These are phyloP conservation scores for Amanita rimosa DNA, from an alignment of 768 basidiomycete species.

Conservation along the genomic window DNA sequence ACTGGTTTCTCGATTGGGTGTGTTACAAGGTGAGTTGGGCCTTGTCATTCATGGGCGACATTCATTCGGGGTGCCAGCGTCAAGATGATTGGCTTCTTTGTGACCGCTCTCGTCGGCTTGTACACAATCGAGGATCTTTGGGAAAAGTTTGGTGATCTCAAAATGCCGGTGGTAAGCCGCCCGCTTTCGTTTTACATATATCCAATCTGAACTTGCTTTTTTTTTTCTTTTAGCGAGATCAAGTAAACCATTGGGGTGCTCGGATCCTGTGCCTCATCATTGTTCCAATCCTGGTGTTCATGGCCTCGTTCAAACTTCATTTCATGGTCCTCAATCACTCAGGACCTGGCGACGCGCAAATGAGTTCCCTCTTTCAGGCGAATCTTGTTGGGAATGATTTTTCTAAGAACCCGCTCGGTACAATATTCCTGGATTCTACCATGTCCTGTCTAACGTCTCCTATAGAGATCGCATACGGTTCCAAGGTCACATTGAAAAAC, in stretches of 20 bases:
- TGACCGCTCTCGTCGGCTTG: slow-evolving; percentile 86
- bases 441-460: neutral
- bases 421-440: slow-evolving; percentile 9
- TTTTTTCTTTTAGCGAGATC: slow-evolving; percentile 65
- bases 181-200: neutral
- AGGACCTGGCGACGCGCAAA: slow-evolving; percentile 95
- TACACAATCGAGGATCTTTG: slow-evolving; percentile 98
- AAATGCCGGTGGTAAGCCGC: slow-evolving; percentile 71
- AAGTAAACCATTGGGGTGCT: slow-evolving; percentile 86
- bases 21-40: slow-evolving; percentile 60
- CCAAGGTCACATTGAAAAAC: slow-evolving; percentile 88
- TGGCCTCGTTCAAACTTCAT: slow-evolving; percentile 91
- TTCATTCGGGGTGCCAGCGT: slow-evolving; percentile 38
- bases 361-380: slow-evolving; percentile 98
- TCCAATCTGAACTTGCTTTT: slow-evolving; percentile 6
- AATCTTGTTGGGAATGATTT: slow-evolving; percentile 94
- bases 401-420: slow-evolving; percentile 78
- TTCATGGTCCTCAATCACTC: slow-evolving; percentile 91
- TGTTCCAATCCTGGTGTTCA: slow-evolving; percentile 86
- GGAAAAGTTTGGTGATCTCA: slow-evolving; percentile 95
- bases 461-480: slow-evolving; percentile 80
- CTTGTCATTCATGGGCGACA: neutral
- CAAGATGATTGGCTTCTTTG: slow-evolving; percentile 94
- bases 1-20: slow-evolving; percentile 94
- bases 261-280: slow-evolving; percentile 78